Percentiles rank a stretch among this genome's conserved stretches.
phyloP scores from a whole-genome alignment of 257 asterid genomes.

The Solanum boliviense region DNA sequence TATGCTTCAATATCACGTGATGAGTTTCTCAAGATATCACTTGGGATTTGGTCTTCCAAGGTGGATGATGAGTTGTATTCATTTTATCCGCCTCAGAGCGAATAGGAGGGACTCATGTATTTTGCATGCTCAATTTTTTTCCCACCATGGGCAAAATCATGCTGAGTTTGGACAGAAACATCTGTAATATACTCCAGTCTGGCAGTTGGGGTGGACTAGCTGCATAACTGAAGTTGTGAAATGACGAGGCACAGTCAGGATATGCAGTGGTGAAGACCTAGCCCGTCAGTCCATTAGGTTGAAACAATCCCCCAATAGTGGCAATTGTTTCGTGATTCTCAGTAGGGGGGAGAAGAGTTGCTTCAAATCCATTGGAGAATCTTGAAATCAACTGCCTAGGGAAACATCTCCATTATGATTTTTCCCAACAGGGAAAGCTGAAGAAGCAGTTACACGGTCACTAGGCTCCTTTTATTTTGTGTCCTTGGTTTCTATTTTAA shows the following conservation, averaged over 20 bases:
- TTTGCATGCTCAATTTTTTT: conserved; percentile 11
- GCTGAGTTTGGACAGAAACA: conserved; percentile 4
- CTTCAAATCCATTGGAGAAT: conserved; percentile 11
- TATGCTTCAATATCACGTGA: conserved; percentile 25
- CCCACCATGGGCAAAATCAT: conserved; percentile 18
- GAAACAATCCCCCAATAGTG: conserved; percentile 7
- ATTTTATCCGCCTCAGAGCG: conserved; percentile 2
- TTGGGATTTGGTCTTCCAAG: conserved; percentile 10
- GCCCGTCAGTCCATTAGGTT: conserved; percentile 12
- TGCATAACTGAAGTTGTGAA: conserved; percentile 20
- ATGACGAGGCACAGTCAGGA: conserved; percentile 17
- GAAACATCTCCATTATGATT: conserved; percentile 12
- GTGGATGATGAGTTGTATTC: conserved; percentile 9
- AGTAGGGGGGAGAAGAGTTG: conserved; percentile 1
- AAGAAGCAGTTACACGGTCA: conserved; percentile 5
- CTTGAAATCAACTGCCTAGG: conserved; percentile 6
- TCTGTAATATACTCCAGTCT: conserved; percentile 20
- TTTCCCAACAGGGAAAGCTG: conserved; percentile 15
- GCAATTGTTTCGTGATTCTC: not conserved
- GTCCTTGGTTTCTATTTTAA: not conserved
- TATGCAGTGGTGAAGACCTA: not conserved
- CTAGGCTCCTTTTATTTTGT: not conserved
- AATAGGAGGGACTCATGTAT: conserved; percentile 8
- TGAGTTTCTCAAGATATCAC: conserved; percentile 10
- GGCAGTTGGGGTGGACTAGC: conserved; percentile 25